These are phyloP conservation scores for Durio zibethinus DNA, from an alignment of 345 rosid genomes.

Conservation along the genomic window DNA sequence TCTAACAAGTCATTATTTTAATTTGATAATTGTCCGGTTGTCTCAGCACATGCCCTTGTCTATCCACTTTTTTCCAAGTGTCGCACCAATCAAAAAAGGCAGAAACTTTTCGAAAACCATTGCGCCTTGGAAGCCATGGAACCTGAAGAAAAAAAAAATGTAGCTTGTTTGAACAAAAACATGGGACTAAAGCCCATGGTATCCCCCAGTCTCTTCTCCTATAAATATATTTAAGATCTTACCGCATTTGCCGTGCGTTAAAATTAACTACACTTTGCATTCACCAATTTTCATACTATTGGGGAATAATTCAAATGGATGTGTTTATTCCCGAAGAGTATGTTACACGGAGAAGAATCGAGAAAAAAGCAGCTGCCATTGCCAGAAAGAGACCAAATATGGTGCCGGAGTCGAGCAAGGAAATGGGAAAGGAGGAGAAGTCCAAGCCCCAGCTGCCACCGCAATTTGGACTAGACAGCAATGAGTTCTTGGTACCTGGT, in stretches of 20 bases:
- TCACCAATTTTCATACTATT: neutral
- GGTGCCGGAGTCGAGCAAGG: slow-evolving; percentile 5
- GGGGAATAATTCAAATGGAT: slow-evolving; percentile 29
- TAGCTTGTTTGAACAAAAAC: slow-evolving; percentile 26
- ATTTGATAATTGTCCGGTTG: neutral
- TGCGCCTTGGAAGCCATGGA: neutral
- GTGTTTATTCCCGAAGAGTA: slow-evolving; percentile 74
- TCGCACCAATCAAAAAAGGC: neutral
- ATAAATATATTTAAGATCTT: slow-evolving; percentile 2
- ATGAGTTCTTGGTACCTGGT: slow-evolving; percentile 10
- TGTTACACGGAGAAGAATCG: slow-evolving; percentile 45
- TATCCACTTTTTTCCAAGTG: neutral
- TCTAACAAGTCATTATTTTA: too few species aligned
- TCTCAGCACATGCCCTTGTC: neutral
- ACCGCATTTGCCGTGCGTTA: neutral
- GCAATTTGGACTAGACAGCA: slow-evolving; percentile 11
- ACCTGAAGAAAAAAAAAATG: neutral
- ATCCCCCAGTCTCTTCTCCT: slow-evolving; percentile 9
- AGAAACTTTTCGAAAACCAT: slow-evolving; percentile 10
- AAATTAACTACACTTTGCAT: neutral
- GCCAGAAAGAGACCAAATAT: slow-evolving; percentile 18
- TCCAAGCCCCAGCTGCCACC: neutral
- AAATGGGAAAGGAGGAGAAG: slow-evolving; percentile 16
- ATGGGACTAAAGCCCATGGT: slow-evolving; percentile 27
- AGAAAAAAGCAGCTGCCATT: slow-evolving; percentile 33